Evolutionary conservation across 306 rosid genomes (phyloP), one percentile per base, ranked within the genome.

Genomic region (Boehmeria nivea): DNA sequence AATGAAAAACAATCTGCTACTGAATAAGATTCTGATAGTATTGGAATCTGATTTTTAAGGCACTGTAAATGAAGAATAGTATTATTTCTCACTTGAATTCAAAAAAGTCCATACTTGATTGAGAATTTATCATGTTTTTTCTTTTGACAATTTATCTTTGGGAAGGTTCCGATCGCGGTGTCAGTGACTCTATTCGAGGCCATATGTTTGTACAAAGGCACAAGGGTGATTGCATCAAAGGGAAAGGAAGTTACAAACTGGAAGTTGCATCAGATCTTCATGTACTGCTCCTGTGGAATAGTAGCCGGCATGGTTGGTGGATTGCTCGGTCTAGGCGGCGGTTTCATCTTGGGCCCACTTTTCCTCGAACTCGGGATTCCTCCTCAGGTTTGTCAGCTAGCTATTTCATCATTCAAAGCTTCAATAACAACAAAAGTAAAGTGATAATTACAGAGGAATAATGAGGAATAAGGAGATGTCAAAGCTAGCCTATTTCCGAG

Each of bases 301-400:
- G 2, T 81, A 45, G 95, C 95, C 38, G 95, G 95, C 44, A 57
- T 86, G 67, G 83, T 86, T 18, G 85, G 91, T 54, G 95, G 95
- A 54, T 64, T 86, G 49, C 91, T 86, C 44, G 95, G 95, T 16
- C 72, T 86, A 1, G 95, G 95, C 27, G 95, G 95, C 19, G 90
- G 95, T 42, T 86, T 86, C 70, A 80, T 86, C 57, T 64, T 86
- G 67, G 95, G 95, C 66, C 95, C 95, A 56, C 77, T 86, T 56
- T 86, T 86, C 66, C 81, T 86, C 15, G 95, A 86, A 70, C 54
- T 86, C 57, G 95, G 95, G 60, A 80, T 86, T 69, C 95, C 95
- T 43, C 95, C 95, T 52, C 88, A 84, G 88, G 88, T 84, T 37
- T 31, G 2, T 31, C 5, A n/a, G n/a, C n/a, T n/a, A n/a, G n/a